phyloP scores from a whole-genome alignment of 2,329 filamentous ascomycete genomes.

The Pseudopyricularia javanii region DNA sequence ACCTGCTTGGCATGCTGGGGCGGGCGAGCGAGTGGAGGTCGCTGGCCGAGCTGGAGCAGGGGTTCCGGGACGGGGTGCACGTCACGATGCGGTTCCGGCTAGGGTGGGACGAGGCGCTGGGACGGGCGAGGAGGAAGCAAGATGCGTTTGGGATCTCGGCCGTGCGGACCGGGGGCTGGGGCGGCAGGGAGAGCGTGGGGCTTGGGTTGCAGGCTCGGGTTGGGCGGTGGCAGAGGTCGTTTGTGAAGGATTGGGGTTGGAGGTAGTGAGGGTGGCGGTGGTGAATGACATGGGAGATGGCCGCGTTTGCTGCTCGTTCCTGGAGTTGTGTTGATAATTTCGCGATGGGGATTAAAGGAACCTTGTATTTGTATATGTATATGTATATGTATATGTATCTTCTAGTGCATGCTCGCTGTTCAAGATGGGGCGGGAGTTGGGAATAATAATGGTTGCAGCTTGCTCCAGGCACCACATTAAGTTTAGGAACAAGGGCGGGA shows the following conservation, averaged over 20 bases:
- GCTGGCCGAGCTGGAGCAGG: constrained; percentile 7
- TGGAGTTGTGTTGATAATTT: too few species aligned
- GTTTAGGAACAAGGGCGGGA: too few species aligned
- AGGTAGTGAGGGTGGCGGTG: constrained; percentile 4
- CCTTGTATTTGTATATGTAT: too few species aligned
- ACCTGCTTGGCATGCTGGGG: constrained; percentile 17
- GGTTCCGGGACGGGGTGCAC: constrained; percentile 12
- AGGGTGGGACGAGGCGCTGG: constrained; percentile 10
- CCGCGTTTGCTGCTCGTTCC: too few species aligned
- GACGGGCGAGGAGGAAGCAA: constrained; percentile 1
- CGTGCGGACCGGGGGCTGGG: constrained; percentile 11
- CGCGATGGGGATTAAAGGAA: too few species aligned
- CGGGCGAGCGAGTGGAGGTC: constrained; percentile 14
- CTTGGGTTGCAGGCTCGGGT: constrained; percentile 12
- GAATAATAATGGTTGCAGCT: too few species aligned
- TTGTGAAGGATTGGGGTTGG: constrained; percentile 11
- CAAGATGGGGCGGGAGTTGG: too few species aligned
- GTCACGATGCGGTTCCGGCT: constrained; percentile 13
- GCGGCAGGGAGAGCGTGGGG: constrained; percentile 11
- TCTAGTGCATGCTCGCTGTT: too few species aligned
- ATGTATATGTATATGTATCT: too few species aligned
- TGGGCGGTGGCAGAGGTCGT: constrained; percentile 7
- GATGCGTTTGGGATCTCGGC: constrained; percentile 10
- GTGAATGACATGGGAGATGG: background rate
- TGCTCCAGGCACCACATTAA: too few species aligned